Evolutionary conservation across 1,284 basidiomycete species (phyloP).

Genomic region (Pisolithus thermaeus): DNA sequence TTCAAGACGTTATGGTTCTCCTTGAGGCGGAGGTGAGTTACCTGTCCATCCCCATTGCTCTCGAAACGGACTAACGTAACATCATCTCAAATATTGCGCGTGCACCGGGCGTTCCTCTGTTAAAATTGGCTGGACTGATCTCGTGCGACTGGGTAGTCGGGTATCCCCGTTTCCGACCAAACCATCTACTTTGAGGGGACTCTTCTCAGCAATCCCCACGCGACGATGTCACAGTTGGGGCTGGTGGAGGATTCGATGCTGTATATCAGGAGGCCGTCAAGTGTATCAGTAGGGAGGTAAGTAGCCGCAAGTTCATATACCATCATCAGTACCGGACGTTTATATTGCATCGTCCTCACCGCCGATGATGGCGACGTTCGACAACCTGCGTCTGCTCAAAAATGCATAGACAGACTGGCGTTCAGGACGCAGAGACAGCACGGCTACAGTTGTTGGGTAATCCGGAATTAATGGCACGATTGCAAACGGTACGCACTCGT

Average conservation of each 20-base stretch:
- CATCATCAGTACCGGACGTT: neutral
- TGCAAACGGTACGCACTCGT: constrained; percentile 52
- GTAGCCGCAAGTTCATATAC: constrained; percentile 15
- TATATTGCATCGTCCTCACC: neutral
- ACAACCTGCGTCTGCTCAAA: neutral
- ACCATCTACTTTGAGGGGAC: constrained; percentile 60
- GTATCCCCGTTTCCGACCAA: constrained; percentile 65
- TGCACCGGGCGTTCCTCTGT: neutral
- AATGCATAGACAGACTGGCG: constrained; percentile 37
- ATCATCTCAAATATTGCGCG: no score
- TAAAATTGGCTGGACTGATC: constrained; percentile 1
- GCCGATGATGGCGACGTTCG: neutral
- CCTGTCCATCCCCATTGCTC: neutral
- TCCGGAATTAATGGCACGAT: constrained; percentile 70
- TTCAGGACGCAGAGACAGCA: constrained; percentile 84
- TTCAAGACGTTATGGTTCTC: constrained; percentile 85
- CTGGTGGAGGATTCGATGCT: constrained; percentile 63
- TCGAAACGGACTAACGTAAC: no score
- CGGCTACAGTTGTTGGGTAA: constrained; percentile 83
- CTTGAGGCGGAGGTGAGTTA: constrained; percentile 80
- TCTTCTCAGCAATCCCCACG: constrained; percentile 57
- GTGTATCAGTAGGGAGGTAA: constrained; percentile 54
- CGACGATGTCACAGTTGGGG: constrained; percentile 61
- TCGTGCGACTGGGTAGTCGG: constrained; percentile 42
- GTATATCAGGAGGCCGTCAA: constrained; percentile 55